A percentile compares a stretch with the other conserved stretches of the same genome.
Conservation (phyloP, 306 rosid genomes). For the Rubus parviflorus region DNA sequence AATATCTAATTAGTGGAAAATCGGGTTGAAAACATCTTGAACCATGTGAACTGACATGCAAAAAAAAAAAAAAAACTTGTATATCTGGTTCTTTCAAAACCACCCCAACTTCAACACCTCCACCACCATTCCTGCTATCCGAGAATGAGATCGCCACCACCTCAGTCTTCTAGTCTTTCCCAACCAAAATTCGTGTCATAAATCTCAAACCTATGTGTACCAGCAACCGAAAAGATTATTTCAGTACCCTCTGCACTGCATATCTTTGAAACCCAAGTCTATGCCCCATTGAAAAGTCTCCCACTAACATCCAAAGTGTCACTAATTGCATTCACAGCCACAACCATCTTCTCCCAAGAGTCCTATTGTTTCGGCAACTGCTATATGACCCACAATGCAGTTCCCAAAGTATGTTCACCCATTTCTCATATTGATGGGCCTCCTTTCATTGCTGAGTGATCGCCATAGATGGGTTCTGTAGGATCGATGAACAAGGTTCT, state of each 20-base stretch:
- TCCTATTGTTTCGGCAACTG: neutral
- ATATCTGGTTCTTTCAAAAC: too few relatives aligned
- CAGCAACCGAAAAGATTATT: neutral
- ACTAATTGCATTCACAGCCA: conserved; percentile 25
- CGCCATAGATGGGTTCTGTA: too few relatives aligned
- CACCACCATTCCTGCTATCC: conserved; percentile 24
- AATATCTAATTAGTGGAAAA: too few relatives aligned
- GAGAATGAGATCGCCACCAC: conserved; percentile 19
- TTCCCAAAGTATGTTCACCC: conserved; percentile 23
- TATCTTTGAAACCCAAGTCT: conserved; percentile 14
- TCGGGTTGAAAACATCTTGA: too few relatives aligned
- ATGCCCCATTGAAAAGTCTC: conserved; percentile 11
- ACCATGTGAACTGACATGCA: too few relatives aligned
- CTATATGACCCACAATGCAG: too few relatives aligned
- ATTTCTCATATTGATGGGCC: too few relatives aligned
- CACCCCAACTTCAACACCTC: conserved; percentile 32
- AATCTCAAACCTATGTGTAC: conserved; percentile 36
- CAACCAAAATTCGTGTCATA: conserved; percentile 45
- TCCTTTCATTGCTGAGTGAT: too few relatives aligned
- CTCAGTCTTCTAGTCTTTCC: conserved; percentile 43
- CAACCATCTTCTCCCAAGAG: conserved; percentile 31
- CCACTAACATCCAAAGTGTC: conserved; percentile 18
- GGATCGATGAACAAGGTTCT: too few relatives aligned
- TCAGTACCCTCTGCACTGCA: neutral
- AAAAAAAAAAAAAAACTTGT: too few relatives aligned